Percentiles rank a stretch among this genome's conserved stretches.
Conservation (phyloP, 2,329 filamentous ascomycete genomes). For the Apiospora hydei region DNA sequence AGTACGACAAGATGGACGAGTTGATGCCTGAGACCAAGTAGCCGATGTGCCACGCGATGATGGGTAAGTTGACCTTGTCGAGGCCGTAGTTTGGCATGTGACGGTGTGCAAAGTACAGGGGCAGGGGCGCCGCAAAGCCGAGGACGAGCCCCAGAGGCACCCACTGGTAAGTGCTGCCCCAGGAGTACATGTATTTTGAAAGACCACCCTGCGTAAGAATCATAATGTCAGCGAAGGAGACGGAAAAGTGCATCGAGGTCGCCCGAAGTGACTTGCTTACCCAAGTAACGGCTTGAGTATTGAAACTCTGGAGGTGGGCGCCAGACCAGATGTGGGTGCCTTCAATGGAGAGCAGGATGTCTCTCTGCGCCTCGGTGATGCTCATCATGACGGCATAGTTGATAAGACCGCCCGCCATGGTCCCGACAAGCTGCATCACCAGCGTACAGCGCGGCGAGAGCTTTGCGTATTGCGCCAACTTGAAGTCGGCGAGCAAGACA, state of each 20-base stretch:
- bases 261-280: not conserved
- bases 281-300: slow-evolving; percentile 36
- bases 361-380: slow-evolving; percentile 47
- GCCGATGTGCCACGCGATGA: slow-evolving; percentile 39
- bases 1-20: slow-evolving; percentile 39
- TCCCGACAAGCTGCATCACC: slow-evolving; percentile 41
- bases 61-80: slow-evolving; percentile 44
- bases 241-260: not conserved
- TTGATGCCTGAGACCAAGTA: slow-evolving; percentile 49
- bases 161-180: slow-evolving; percentile 44
- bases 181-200: slow-evolving; percentile 44
- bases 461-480: slow-evolving; percentile 27
- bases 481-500: slow-evolving; percentile 42
- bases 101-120: slow-evolving; percentile 42
- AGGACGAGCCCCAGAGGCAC: slow-evolving; percentile 46
- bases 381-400: slow-evolving; percentile 47
- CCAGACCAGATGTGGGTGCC: slow-evolving; percentile 51
- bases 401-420: slow-evolving; percentile 45
- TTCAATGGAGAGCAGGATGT: slow-evolving; percentile 44
- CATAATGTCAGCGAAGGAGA: slow-evolving; percentile 33
- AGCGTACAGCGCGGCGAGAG: slow-evolving; percentile 25
- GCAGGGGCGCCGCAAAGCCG: slow-evolving; percentile 47
- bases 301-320: slow-evolving; percentile 47
- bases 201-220: slow-evolving; percentile 34
- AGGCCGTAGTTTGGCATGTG: slow-evolving; percentile 38